Evolutionary conservation across 31 red algal genomes (phyloP), one percentile per base, ranked within the genome.

Genomic region (Odonthalia washingtoniensis): DNA sequence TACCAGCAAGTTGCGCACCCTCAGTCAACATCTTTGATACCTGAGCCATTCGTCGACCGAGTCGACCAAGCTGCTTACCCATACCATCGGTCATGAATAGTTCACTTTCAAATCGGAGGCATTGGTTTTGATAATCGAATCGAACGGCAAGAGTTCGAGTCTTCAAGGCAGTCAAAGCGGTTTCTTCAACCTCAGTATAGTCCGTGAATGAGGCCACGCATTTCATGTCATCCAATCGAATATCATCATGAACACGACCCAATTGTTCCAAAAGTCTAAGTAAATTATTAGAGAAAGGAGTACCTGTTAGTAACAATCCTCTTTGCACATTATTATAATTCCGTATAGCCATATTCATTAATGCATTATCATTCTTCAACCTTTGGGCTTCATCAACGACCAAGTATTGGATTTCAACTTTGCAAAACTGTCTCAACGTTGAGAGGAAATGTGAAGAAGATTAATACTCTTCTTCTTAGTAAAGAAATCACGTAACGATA

Each of bases 281-380:
- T 5, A 96, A 65, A 33, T 92, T 90, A 62, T 96, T 96, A 21
- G 86, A 86, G 26, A 96, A 83, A 0, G 94, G 94, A 4, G 94
- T 96, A 67, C 94, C 94, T 12, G 94, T 96, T 78, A 96, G 65
- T 31, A 96, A 70, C n/a, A 96, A n/a, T n/a, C n/a, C n/a, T n/a
- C n/a, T n/a, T n/a, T n/a, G n/a, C n/a, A n/a, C n/a, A n/a, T n/a
- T n/a, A 74, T 35, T 88, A 81, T 21, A 86, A 42, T 63, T 70
- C 40, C 93, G 75, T 53, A 95, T 83, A 3, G 72, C 84, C 42
- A 74, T 24, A 36, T 85, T 78, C 39, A 88, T 77, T 38, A 81
- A 79, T 6, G 88, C 83, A 57, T 88, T 82, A 62, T 86, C 81
- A 27, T 89, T 84, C 53, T 95, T 95, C 82, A 95, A 46, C 28